These are phyloP conservation scores for Canavalia gladiata DNA, from an alignment of 306 rosid genomes.

Conservation along the genomic window DNA sequence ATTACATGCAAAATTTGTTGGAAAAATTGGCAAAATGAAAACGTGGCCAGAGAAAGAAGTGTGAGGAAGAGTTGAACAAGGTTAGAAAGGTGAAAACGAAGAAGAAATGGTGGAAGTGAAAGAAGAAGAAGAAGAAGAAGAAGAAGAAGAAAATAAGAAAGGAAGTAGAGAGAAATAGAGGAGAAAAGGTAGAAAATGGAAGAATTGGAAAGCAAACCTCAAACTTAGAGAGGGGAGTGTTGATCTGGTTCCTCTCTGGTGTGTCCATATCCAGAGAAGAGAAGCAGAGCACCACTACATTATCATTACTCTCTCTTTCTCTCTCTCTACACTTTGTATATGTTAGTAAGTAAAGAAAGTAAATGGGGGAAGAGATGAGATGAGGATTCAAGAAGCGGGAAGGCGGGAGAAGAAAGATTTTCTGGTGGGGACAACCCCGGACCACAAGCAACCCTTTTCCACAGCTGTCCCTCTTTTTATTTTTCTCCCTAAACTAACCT, in stretches of 20 bases:
- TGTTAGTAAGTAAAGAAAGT: too few species aligned
- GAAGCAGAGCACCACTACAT: constrained; percentile 39
- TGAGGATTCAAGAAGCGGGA: constrained; percentile 34
- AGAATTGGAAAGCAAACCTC: constrained; percentile 61
- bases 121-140: constrained; percentile 40
- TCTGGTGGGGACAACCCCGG: constrained; percentile 39
- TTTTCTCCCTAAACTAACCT: not conserved
- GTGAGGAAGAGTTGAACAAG: not conserved
- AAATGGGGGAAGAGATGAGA: constrained; percentile 43
- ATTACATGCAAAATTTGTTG: not conserved
- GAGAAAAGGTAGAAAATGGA: not conserved
- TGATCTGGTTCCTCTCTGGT: constrained; percentile 86
- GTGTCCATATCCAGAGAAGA: constrained; percentile 78
- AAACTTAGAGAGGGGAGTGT: constrained; percentile 61
- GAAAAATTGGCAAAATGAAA: not conserved
- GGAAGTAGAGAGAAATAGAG: constrained; percentile 44
- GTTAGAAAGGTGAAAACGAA: not conserved
- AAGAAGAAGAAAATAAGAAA: not conserved
- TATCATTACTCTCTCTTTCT: constrained; percentile 36
- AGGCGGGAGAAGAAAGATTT: constrained; percentile 48
- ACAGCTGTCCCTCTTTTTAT: constrained; percentile 46
- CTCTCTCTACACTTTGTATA: not conserved
- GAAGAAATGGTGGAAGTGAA: not conserved
- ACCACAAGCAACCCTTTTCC: not conserved
- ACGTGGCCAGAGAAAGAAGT: not conserved